Base-by-base conservation (phyloP, 306 rosid species). In the Fragaria ananassa region DNA sequence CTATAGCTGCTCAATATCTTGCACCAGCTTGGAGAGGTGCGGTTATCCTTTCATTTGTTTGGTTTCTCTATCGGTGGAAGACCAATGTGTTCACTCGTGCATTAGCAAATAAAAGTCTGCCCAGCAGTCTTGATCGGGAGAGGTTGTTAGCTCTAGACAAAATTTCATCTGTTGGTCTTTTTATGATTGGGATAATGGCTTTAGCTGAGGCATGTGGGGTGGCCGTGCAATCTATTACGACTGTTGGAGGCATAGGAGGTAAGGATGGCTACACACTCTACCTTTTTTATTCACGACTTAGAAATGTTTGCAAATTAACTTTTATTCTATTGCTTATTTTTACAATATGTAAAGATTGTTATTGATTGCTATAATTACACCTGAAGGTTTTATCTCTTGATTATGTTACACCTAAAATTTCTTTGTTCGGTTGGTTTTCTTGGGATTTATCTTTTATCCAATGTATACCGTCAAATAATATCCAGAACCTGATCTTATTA, bases 231-330 rank as follows among this genome's bases (percentile, higher is more conserved):
- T 95, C 99, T 80, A 74, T 95, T 73, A 74, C 92, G 74, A 95
- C 97, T 5, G 93, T 92, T 82, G 99, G 99, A 82, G 99, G 97
- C 41, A 89, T 95, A 65, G 97, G 96, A 89, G 99, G 99, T 92
- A 73, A 64, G 74, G 69, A 53, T 50, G 50, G 39, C 75, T 50
- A 37, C 44, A 8, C 23, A 12, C 12, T 42, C 19, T 45, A 64
- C 27, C 27, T 72, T 13, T 6, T 71, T 71, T 29, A 14, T 39
- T 39, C 29, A 61, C 45, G 41, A 51, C 37, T 53, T 44, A 11
- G 17, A 79, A 35, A 9, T 41, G 14, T 17, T 10, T 54, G 41
- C 69, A 17, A 35, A n/a, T 68, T 19, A 49, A 49, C 19, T 31
- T 31, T 10, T 45, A 31, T 49, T 4, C 15, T 18, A 31, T 21